These are phyloP conservation scores for Alnus glutinosa DNA, from an alignment of 306 rosid species.

Conservation along the genomic window DNA sequence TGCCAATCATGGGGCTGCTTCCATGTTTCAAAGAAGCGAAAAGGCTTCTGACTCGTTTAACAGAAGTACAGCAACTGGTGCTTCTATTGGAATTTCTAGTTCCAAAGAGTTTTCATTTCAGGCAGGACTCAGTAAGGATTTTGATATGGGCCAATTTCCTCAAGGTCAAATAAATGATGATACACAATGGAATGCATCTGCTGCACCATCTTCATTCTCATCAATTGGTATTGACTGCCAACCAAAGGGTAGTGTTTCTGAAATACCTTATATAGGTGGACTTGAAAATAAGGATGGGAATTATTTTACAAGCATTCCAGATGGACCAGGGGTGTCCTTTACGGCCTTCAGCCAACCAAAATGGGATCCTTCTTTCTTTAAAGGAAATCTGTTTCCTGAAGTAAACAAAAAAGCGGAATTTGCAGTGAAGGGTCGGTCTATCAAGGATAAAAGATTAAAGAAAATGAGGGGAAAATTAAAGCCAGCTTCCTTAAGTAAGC, in stretches of 20 bases:
- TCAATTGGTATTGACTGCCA: slow-evolving; percentile 33
- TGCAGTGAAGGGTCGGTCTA: slow-evolving; percentile 44
- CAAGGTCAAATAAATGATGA: slow-evolving; percentile 29
- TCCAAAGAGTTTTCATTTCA: slow-evolving; percentile 35
- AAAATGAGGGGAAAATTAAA: slow-evolving; percentile 50
- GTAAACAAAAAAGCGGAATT: slow-evolving; percentile 36
- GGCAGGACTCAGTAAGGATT: slow-evolving; percentile 29
- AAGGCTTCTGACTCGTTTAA: slow-evolving; percentile 28
- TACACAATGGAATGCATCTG: slow-evolving; percentile 38
- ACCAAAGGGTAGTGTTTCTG: slow-evolving; percentile 30
- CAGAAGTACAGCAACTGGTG: slow-evolving; percentile 32
- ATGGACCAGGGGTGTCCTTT: slow-evolving; percentile 38
- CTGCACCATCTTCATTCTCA: slow-evolving; percentile 42
- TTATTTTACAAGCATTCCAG: slow-evolving; percentile 40
- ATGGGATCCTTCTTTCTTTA: slow-evolving; percentile 67
- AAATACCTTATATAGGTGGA: slow-evolving; percentile 27
- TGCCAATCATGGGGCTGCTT: slow-evolving; percentile 33
- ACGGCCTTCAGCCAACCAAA: slow-evolving; percentile 49
- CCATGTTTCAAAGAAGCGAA: slow-evolving; percentile 35
- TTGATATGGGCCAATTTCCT: slow-evolving; percentile 37
- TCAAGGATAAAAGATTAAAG: slow-evolving; percentile 56
- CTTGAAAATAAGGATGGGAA: slow-evolving; percentile 26
- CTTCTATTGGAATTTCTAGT: slow-evolving; percentile 38
- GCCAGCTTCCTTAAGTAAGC: slow-evolving; percentile 47
- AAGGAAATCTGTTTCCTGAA: slow-evolving; percentile 63